These are phyloP conservation scores for Xylaria longipes DNA, from an alignment of 495 filamentous ascomycete species.

Conservation along the genomic window DNA sequence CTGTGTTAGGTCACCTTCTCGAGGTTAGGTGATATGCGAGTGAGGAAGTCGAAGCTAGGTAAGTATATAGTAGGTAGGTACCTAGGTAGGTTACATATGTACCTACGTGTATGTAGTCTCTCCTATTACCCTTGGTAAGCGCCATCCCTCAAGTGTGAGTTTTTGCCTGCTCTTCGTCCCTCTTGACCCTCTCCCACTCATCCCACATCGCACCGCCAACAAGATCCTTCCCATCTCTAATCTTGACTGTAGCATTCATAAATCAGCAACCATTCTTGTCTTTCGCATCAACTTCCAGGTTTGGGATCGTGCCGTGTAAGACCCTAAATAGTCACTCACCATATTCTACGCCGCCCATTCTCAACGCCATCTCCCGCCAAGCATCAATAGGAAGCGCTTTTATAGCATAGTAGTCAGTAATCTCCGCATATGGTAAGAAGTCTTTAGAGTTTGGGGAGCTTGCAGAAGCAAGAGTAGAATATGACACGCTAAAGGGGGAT, in stretches of 20 bases:
- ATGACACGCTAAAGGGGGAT: neutral
- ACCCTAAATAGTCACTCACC: neutral
- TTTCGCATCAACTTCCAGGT: neutral
- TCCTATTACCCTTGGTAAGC: neutral
- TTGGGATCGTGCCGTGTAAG: neutral
- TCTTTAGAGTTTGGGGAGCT: neutral
- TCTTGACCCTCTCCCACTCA: slow-evolving; percentile 7
- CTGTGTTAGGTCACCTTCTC: no score
- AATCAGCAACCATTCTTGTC: neutral
- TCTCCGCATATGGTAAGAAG: neutral
- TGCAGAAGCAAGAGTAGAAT: neutral
- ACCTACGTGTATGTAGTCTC: neutral
- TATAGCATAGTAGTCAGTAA: neutral
- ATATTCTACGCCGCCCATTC: slow-evolving; percentile 18
- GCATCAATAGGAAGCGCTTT: slow-evolving; percentile 5
- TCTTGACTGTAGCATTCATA: slow-evolving; percentile 4
- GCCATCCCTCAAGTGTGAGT: neutral
- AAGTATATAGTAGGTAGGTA: neutral
- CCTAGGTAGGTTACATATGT: neutral
- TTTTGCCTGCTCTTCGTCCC: neutral
- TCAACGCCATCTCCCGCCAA: slow-evolving; percentile 25
- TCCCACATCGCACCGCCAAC: slow-evolving; percentile 6
- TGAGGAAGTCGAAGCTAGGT: neutral
- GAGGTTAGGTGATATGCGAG: neutral
- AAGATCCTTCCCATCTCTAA: slow-evolving; percentile 15